Conservation (phyloP, 2,329 filamentous ascomycete species). For the Trichoderma asperellum region DNA sequence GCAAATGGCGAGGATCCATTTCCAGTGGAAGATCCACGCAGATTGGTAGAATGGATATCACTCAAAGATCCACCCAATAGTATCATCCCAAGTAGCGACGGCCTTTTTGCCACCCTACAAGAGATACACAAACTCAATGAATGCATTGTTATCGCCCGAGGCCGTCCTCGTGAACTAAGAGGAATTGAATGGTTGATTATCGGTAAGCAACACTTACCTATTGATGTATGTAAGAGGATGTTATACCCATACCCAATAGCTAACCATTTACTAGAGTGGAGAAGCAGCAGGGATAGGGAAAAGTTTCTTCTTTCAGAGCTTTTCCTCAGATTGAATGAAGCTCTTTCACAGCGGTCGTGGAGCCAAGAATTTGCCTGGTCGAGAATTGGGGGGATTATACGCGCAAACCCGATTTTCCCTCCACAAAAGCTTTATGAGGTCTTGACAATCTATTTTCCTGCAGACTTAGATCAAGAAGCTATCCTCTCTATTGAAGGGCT, state of each 20-base stretch:
- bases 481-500: not conserved
- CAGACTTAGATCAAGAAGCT: not conserved
- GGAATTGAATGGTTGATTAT: not conserved
- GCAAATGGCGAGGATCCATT: not conserved
- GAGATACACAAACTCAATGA: not conserved
- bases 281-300: not conserved
- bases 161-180: not conserved
- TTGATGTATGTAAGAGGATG: not conserved
- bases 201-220: not conserved
- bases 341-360: not conserved
- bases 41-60: not conserved
- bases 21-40: not conserved
- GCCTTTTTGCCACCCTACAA: not conserved
- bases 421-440: not conserved
- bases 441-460: not conserved
- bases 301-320: not conserved
- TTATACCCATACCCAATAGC: not conserved
- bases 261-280: not conserved
- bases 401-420: not conserved
- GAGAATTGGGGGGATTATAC: not conserved
- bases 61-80: not conserved
- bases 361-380: not conserved
- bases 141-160: not conserved
- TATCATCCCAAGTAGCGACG: not conserved
- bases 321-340: not conserved